Base-by-base conservation (phyloP, 2,329 filamentous ascomycete species). In the Berkeleyomyces rouxiae region DNA sequence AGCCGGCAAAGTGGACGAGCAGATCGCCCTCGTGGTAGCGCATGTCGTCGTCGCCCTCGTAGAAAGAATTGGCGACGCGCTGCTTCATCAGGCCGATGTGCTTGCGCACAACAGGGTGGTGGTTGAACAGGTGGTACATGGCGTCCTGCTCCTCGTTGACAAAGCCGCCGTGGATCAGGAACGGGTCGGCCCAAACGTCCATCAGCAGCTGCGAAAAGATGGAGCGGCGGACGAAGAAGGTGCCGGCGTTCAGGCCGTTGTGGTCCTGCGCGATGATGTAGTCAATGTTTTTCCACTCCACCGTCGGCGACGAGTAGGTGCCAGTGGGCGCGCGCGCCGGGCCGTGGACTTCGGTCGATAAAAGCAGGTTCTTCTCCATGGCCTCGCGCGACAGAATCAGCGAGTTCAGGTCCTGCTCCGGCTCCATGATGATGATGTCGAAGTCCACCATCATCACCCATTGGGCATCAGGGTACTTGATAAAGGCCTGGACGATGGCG, bases 231-330 rank as follows among this genome's bases (percentile, higher is more conserved):
- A 65, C 58, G 3, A 65, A 58, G 47, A 65, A 65, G 49, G 55
- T 57, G 31, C 63, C 63, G n/a, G 63, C 63, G 33, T 65, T 65
- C n/a, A 65, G 16, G n/a, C 63, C 63, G 46, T 65, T 65, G 63
- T 65, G 63, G 36, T 65, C 63, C 57, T 65, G 63, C 1, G 63
- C 57, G 40, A 65, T 62, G 33, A 65, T 63, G 10, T 62, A 63
- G 42, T 65, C 63, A 40, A 61, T 63, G 42, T 65, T 63, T 47
- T 65, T 63, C 60, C 61, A 65, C n/a, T 65, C 61, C 39, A 65
- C 49, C 37, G 31, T 65, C 13, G 61, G 39, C 16, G 62, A 42
- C 37, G 63, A 62, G 47, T 49, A 65, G 9, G 58, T 46, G 33
- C 63, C 63, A 2, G 63, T 65, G 36, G 60, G 61, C 11, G 39